Evolutionary conservation across 768 basidiomycete species (phyloP), one percentile per base, ranked within the genome.

Genomic region (Aureoboletus auriporus): DNA sequence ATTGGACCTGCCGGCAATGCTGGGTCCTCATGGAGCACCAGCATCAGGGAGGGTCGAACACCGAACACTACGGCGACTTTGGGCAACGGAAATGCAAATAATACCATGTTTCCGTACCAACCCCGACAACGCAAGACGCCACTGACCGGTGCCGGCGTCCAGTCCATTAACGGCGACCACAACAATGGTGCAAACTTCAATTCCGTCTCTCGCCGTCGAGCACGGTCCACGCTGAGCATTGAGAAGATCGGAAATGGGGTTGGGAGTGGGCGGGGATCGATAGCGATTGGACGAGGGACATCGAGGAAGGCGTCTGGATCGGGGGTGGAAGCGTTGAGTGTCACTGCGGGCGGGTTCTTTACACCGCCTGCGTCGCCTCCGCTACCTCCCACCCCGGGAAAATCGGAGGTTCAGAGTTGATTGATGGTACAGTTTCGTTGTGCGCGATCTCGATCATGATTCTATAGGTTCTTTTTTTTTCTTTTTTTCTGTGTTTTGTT

Each of bases 261-360:
- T 11, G 72, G 71, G 9, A 71, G 60, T 9, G 55, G 72, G 49
- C 72, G 71, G 60, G 80, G 83, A 8, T 80, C 83, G n/a, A 83
- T 87, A 51, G 71, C 81, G 12, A 64, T 88, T 47, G 84, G 86
- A 45, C 69, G 80, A 33, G 83, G 79, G 16, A 80, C 80, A 52
- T 76, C 71, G 59, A 59, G 68, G 55, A 89, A 89, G 71, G 67
- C 77, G 38, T 73, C 75, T 44, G 89, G 84, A 13, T 80, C 86
- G 17, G 85, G 79, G 28, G 89, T 91, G 48, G 84, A 87, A 68
- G 84, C 88, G 26, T 63, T 85, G 39, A 76, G 88, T 14, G 73
- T 92, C 39, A 89, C 84, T 29, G 89, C 87, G 30, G 75, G 75
- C 17, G 90, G 89, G 0, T 91, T 91, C 62, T 92, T 92, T 64